Evolutionary conservation across 495 filamentous ascomycete genomes (phyloP), one percentile per base, ranked within the genome.

Genomic region (Lindgomyces ingoldianus): DNA sequence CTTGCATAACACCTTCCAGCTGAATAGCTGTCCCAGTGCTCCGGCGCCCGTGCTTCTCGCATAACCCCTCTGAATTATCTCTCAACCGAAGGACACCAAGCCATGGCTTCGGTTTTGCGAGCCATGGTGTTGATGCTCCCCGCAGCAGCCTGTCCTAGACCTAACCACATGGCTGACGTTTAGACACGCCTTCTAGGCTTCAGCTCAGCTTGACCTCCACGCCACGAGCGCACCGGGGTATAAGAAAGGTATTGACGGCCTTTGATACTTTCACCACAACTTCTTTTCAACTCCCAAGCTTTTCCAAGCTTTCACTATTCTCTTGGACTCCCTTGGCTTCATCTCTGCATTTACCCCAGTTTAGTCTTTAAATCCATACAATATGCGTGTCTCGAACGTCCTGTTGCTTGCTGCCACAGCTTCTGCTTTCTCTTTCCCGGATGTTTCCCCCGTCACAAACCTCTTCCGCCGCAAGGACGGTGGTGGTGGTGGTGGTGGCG

Each of bases 341-440:
- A 39, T 33, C 27, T 53, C 21, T 12, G 18, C 54, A 44, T n/a
- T 25, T 3, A 18, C 42, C 54, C n/a, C 33, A 9, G 18, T 45
- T n/a, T 6, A 18, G 0, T 25, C 26, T 65, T 81, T 79, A 2
- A 81, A 8, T 8, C 25, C 22, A 27, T 14, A 16, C 49, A 65
- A 51, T 3, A 67, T 67, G 64, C 64, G 47, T 67, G 1, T 60
- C 41, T 25, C 64, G 18, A 60, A n/a, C 51, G 10, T 50, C n/a
- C 56, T 61, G 4, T 47, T 67, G 18, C 45, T 67, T 26, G 49
- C 64, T 27, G 30, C 57, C 26, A 60, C 57, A 16, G 49, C 57
- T 19, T 60, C 64, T 2, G 64, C 64, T 19, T 6, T 67, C 14
- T 67, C 56, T 11, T 61, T 61, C 49, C 55, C 62, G 19, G 62